phyloP scores from a whole-genome alignment of 1,284 basidiomycete genomes.

The Marasmius fiardii region DNA sequence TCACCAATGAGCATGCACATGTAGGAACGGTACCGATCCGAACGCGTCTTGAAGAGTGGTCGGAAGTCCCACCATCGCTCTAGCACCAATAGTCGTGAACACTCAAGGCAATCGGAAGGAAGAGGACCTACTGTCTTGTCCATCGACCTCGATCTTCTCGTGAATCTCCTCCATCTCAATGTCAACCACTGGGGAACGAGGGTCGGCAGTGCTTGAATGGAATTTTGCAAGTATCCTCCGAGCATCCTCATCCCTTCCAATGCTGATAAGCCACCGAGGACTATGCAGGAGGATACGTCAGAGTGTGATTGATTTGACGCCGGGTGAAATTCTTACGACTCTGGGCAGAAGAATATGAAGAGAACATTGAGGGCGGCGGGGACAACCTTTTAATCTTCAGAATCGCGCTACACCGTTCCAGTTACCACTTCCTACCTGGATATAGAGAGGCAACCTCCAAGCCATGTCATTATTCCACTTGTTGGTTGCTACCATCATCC shows the following conservation, averaged over 20 bases:
- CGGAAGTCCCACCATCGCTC: constrained; percentile 56
- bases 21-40: constrained; percentile 44
- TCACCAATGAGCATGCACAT: constrained; percentile 50
- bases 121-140: constrained; percentile 35
- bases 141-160: constrained; percentile 42
- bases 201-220: constrained; percentile 44
- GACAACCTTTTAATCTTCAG: constrained; percentile 27
- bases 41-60: constrained; percentile 41
- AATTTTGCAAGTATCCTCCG: constrained; percentile 40
- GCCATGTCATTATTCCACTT: constrained; percentile 37
- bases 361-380: constrained; percentile 43
- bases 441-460: constrained; percentile 48
- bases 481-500: constrained; percentile 52
- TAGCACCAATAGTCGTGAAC: constrained; percentile 15
- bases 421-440: constrained; percentile 33
- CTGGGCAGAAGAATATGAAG: constrained; percentile 44
- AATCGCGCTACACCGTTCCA: neutral
- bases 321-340: constrained; percentile 33
- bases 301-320: constrained; percentile 5
- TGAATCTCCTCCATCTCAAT: constrained; percentile 53
- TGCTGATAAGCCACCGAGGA: constrained; percentile 49
- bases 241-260: constrained; percentile 38
- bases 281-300: constrained; percentile 21
- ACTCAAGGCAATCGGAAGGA: neutral
- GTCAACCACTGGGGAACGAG: constrained; percentile 45